Evolutionary conservation across 257 asterid species (phyloP), one percentile per base, ranked within the genome.

Genomic region (Eucommia ulmoides): DNA sequence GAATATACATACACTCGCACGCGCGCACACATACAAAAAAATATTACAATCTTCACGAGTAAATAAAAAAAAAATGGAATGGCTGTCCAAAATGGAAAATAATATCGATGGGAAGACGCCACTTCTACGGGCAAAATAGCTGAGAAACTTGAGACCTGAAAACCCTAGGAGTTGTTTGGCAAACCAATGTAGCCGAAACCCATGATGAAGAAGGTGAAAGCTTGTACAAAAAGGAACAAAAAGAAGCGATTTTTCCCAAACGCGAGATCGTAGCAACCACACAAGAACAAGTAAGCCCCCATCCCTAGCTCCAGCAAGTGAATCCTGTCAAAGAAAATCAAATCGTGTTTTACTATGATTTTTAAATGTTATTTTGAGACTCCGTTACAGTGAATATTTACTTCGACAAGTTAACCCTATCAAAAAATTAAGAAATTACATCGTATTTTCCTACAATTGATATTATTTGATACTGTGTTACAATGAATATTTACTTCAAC

Each of bases 111-210:
- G n/a, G n/a, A 14, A 29, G 44, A 35, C 44, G 44, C 44, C 44
- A 35, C 44, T 35, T 35, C 44, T 3, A 35, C 16, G 44, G 11
- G 44, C n/a, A n/a, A n/a, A n/a, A n/a, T n/a, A n/a, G n/a, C n/a
- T n/a, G 44, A 11, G 15, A 10, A 15, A 35, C 15, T 18, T 35
- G 1, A 35, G 44, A 11, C 38, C 6, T 26, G 6, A 35, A 9
- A 0, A 10, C 44, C 26, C 63, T 65, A 73, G 24, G 88, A 55
- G 33, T 48, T 61, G 12, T 91, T 92, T 45, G n/a, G 81, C 66
- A 11, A 79, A 65, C 97, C 97, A 20, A 84, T 26, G 8, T 83
- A 76, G 49, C 95, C 93, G 52, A 84, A 77, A 49, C 97, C 97
- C 51, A 62, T 65, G 52, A 88, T 47, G 67, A 81, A 78, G 72